Evolutionary conservation across 176 grass and related monocot genomes (phyloP), one percentile per base, ranked within the genome.

Genomic region (Oryza brachyantha): DNA sequence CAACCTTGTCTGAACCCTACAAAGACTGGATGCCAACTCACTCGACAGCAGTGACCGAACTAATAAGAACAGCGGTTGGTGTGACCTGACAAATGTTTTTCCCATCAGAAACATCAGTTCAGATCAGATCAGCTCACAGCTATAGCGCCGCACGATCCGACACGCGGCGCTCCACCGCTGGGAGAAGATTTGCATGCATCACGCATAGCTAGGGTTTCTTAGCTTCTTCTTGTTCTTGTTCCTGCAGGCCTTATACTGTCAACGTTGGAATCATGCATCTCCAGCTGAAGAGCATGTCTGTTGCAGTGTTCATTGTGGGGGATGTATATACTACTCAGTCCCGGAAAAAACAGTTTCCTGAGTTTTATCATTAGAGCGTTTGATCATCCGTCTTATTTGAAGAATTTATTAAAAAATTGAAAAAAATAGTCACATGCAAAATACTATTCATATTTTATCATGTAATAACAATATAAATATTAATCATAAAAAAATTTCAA

Each of bases 21-120:
- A 26, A 70, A 50, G 13, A 63, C 29, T 39, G 55, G 37, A 71
- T 38, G 82, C 74, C 82, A 76, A 71, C 74, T 84, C 66, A 70
- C 82, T 71, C 40, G 29, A 78, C 54, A 84, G 52, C 29, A 35
- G 21, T 27, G 64, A 61, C 73, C 37, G 21, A 76, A 27, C 63
- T 27, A 42, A 16, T 27, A 42, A 16, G 73, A 35, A 26, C 27
- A 69, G 50, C 2, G 54, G 50, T 61, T 61, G 54, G 45, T 43
- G 28, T 5, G 66, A 31, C 40, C 77, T 29, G 9, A 39, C 35
- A 14, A 14, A 38, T 50, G 28, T 36, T 27, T 34, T 80, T 61
- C 42, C 37, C 48, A n/a, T 41, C 64, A 79, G 32, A 34, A 28
- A 4, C 14, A 19, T 58, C 77, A 38, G 34, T 5, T 39, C 59